Evolutionary conservation across 2,329 filamentous ascomycete genomes (phyloP).

Genomic region (Colletotrichum theobromicola): DNA sequence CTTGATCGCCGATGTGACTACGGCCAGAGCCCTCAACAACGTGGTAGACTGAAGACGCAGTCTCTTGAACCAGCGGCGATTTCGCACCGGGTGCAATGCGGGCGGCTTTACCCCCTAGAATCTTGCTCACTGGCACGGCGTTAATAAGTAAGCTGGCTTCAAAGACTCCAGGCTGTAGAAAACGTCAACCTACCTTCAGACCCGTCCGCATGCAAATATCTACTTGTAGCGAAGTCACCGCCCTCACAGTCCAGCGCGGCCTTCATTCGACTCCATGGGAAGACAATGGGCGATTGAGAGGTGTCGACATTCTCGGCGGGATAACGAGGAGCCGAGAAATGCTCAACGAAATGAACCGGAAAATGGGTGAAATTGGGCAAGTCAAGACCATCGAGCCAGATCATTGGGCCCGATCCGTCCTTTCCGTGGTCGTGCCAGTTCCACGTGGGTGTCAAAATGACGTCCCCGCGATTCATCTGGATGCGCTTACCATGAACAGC

Average conservation of each 20-base stretch:
- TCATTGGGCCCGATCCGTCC: constrained; percentile 55
- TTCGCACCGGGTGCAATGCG: constrained; percentile 40
- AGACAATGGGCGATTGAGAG: constrained; percentile 46
- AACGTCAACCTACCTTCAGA: constrained; percentile 29
- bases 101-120: constrained; percentile 52
- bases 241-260: constrained; percentile 37
- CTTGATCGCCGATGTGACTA: constrained; percentile 41
- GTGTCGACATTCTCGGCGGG: constrained; percentile 44
- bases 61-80: constrained; percentile 49
- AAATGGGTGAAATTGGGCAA: constrained; percentile 54
- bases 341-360: constrained; percentile 58
- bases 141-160: not conserved
- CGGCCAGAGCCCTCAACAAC: constrained; percentile 52
- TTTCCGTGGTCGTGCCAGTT: constrained; percentile 64
- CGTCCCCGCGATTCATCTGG: constrained; percentile 54
- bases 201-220: constrained; percentile 38
- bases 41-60: constrained; percentile 58
- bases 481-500: constrained; percentile 57
- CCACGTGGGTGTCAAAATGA: constrained; percentile 61
- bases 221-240: constrained; percentile 30
- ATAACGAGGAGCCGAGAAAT: constrained; percentile 48
- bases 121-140: constrained; percentile 42
- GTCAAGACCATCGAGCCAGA: constrained; percentile 62
- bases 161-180: not conserved
- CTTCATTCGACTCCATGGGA: constrained; percentile 54